These are phyloP conservation scores for Pythium aquatile DNA, from an alignment of 352 stramenopile genomes.

Conservation along the genomic window DNA sequence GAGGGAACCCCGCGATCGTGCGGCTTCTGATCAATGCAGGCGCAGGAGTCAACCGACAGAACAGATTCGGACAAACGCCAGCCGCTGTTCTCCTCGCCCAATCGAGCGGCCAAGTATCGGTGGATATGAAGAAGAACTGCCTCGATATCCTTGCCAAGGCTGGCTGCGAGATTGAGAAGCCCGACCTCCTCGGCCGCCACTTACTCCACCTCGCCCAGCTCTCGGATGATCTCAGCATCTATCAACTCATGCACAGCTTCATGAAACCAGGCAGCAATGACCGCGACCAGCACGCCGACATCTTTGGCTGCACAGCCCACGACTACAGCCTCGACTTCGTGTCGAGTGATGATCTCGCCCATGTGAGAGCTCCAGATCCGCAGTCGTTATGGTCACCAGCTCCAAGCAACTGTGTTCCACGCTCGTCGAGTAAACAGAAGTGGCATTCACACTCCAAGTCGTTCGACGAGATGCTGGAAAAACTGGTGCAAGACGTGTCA, in stretches of 20 bases:
- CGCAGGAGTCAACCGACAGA: slow-evolving; percentile 57
- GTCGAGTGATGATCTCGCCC: neutral
- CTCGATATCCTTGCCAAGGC: slow-evolving; percentile 52
- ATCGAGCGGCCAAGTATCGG: slow-evolving; percentile 9
- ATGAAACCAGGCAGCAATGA: slow-evolving; percentile 17
- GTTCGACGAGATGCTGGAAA: slow-evolving; percentile 27
- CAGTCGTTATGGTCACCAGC: slow-evolving; percentile 22
- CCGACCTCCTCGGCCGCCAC: slow-evolving; percentile 66
- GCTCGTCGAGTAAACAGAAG: slow-evolving; percentile 28
- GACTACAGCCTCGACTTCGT: slow-evolving; percentile 40
- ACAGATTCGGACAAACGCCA: slow-evolving; percentile 72
- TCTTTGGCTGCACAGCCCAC: slow-evolving; percentile 58
- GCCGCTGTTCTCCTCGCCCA: slow-evolving; percentile 48
- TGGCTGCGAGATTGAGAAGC: slow-evolving; percentile 45
- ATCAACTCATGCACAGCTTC: slow-evolving; percentile 30
- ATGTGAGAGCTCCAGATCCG: slow-evolving; percentile 22
- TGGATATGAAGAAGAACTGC: slow-evolving; percentile 34
- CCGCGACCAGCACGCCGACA: slow-evolving; percentile 40
- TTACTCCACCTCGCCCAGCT: slow-evolving; percentile 53
- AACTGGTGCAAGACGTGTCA: slow-evolving; percentile 24
- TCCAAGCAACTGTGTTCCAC: neutral
- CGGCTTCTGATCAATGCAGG: slow-evolving; percentile 50
- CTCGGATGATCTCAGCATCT: slow-evolving; percentile 35
- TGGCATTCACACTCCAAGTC: slow-evolving; percentile 21
- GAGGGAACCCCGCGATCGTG: slow-evolving; percentile 48